Base-by-base conservation (phyloP, 768 basidiomycete genomes). In the Kwoniella shandongensis region DNA sequence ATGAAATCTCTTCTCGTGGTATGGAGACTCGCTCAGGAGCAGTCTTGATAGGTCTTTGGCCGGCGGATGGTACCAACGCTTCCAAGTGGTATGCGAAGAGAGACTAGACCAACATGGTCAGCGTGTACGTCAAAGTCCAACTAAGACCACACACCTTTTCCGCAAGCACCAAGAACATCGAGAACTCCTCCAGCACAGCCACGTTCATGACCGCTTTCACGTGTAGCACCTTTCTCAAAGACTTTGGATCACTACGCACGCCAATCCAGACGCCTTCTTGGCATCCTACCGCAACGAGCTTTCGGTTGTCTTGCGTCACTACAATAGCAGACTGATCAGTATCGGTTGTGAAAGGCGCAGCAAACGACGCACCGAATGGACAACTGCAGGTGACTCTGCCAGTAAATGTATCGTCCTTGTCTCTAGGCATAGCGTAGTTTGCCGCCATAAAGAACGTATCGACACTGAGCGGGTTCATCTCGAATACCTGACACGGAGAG, bases 241-340 rank as follows among this genome's bases (percentile, higher is more conserved):
- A 92, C 72, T 83, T 80, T 1, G 92, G 87, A 75, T 94, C 88
- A 62, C 90, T 88, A 38, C 89, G 83, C 76, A 92, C 86, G 0
- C 92, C 92, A 57, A 96, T 92, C 88, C 90, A 96, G 20, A 96
- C 88, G 27, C 96, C 96, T 70, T 96, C 91, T 0, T 88, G 87
- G 74, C 92, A 96, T 7, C 93, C 96, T 65, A 97, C 86, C 0
- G 93, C 91, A 38, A 97, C 88, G 13, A 99, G 81, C 12, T 85
- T 85, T 23, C 91, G 84, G 4, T 87, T 86, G 72, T 97, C 91
- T 4, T 86, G 80, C 4, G 89, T 91, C 59, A 83, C 89, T 94
- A 30, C 1, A 39, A 23, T 25, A 13, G 25, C 7, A n/a, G 8
- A 42, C 6, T 8, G n/a, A 8, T 42, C 41, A 51, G 27, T 23